phyloP scores from a whole-genome alignment of 495 filamentous ascomycete species.

The Neurospora sp. region DNA sequence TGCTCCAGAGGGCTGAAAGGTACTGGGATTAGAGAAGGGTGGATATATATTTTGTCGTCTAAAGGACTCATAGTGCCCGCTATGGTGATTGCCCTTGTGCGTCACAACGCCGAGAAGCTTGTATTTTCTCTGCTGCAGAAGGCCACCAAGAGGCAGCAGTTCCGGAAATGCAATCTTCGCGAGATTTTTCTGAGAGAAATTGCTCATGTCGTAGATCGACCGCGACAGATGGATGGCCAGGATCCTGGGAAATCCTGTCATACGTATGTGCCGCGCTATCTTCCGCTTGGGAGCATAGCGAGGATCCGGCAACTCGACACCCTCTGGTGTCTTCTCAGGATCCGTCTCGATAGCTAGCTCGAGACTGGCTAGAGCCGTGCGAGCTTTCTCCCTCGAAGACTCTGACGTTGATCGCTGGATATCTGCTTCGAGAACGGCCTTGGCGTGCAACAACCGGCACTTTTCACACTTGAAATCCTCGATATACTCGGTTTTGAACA shows the following conservation, averaged over 20 bases:
- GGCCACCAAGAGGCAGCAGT: constrained; percentile 64
- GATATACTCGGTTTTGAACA: constrained; percentile 91
- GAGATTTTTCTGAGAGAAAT: constrained; percentile 78
- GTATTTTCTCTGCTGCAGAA: constrained; percentile 70
- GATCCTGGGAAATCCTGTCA: constrained; percentile 77
- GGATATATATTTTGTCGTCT: constrained; percentile 64
- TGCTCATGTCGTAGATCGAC: constrained; percentile 70
- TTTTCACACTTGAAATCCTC: constrained; percentile 94
- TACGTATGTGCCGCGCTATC: constrained; percentile 77
- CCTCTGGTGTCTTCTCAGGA: constrained; percentile 65
- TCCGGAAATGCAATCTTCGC: constrained; percentile 92
- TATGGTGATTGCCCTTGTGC: constrained; percentile 92
- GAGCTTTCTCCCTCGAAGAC: constrained; percentile 32
- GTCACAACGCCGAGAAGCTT: constrained; percentile 80
- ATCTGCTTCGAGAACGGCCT: constrained; percentile 24
- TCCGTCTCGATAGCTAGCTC: constrained; percentile 57
- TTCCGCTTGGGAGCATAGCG: constrained; percentile 66
- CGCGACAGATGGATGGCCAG: constrained; percentile 87
- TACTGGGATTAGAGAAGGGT: constrained; percentile 73
- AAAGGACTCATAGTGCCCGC: constrained; percentile 96
- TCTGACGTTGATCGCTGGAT: constrained; percentile 35
- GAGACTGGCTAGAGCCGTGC: constrained; percentile 41
- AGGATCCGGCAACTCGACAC: constrained; percentile 62
- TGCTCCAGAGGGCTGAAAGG: constrained; percentile 58
- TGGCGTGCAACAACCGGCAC: constrained; percentile 76